phyloP scores from a whole-genome alignment of 1,284 basidiomycete species.

The Pseudozyma sp. region DNA sequence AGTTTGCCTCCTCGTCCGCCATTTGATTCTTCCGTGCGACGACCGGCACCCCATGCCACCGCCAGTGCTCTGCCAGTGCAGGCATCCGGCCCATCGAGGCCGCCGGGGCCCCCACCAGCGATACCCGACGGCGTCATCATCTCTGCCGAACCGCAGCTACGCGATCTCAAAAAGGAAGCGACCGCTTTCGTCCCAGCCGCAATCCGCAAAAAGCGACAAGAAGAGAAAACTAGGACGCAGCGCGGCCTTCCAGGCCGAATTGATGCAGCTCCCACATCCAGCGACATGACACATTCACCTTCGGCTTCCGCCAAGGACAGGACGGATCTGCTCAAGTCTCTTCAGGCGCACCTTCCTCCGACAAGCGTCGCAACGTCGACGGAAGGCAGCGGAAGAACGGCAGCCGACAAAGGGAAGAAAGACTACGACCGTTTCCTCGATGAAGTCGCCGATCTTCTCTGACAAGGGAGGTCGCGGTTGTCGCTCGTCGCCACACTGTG shows the following conservation, averaged over 20 bases:
- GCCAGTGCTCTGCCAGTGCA: background rate
- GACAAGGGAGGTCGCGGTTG: too few relatives aligned
- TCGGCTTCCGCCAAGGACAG: conserved; percentile 13
- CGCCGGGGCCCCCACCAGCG: conserved; percentile 37
- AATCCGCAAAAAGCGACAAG: conserved; percentile 55
- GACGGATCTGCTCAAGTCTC: conserved; percentile 30
- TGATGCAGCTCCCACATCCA: conserved; percentile 53
- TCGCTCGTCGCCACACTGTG: too few relatives aligned
- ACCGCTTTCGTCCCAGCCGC: conserved; percentile 64
- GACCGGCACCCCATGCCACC: conserved; percentile 2
- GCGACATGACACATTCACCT: conserved; percentile 11
- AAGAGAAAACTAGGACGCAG: conserved; percentile 46
- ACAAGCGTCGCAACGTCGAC: conserved; percentile 3
- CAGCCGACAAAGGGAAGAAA: conserved; percentile 5
- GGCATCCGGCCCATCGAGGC: conserved; percentile 5
- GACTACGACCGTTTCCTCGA: conserved; percentile 49
- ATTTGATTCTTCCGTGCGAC: conserved; percentile 3
- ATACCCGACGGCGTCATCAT: conserved; percentile 45
- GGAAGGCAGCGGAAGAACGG: background rate
- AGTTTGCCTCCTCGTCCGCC: background rate
- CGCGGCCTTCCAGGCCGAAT: conserved; percentile 53
- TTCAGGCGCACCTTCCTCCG: conserved; percentile 30
- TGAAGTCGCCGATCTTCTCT: conserved; percentile 44
- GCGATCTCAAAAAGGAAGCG: conserved; percentile 63
- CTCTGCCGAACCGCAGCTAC: conserved; percentile 63